Conservation (phyloP, 169 alveolate genomes). For the Theileria equi region DNA sequence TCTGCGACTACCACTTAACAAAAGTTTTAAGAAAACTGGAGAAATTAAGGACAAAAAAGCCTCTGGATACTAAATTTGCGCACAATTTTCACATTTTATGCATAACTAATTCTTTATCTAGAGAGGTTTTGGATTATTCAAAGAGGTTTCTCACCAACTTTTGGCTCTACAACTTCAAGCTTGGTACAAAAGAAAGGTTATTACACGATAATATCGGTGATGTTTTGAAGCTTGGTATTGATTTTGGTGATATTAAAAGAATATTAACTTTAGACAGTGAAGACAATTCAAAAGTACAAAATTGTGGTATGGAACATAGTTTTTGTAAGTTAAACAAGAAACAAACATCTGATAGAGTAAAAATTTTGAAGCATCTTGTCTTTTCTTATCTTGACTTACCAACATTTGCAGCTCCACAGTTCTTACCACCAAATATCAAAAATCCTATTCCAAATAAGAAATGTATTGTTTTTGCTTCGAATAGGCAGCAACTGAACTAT, state of each 20-base stretch:
- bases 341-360: slow-evolving; percentile 22
- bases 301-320: slow-evolving; percentile 24
- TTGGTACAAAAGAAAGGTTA: slow-evolving; percentile 42
- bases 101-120: slow-evolving; percentile 24
- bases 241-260: slow-evolving; percentile 1
- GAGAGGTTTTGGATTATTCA: slow-evolving; percentile 24
- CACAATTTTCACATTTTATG: slow-evolving; percentile 38
- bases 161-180: slow-evolving; percentile 53
- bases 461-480: slow-evolving; percentile 55
- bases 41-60: too few relatives aligned
- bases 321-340: slow-evolving; percentile 43
- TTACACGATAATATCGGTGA: slow-evolving; percentile 49
- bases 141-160: slow-evolving; percentile 25
- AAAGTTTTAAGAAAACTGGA: too few relatives aligned
- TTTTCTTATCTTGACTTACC: slow-evolving; percentile 45
- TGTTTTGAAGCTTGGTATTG: slow-evolving; percentile 53
- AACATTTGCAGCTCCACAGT: slow-evolving; percentile 12
- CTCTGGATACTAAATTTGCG: too few relatives aligned
- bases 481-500: slow-evolving; percentile 37
- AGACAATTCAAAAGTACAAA: neutral
- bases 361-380: slow-evolving; percentile 34
- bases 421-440: slow-evolving; percentile 29
- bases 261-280: neutral
- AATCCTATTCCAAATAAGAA: slow-evolving; percentile 15
- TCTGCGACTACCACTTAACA: too few relatives aligned